Evolutionary conservation across 257 asterid species (phyloP).

Genomic region (Jacaranda mimosifolia): DNA sequence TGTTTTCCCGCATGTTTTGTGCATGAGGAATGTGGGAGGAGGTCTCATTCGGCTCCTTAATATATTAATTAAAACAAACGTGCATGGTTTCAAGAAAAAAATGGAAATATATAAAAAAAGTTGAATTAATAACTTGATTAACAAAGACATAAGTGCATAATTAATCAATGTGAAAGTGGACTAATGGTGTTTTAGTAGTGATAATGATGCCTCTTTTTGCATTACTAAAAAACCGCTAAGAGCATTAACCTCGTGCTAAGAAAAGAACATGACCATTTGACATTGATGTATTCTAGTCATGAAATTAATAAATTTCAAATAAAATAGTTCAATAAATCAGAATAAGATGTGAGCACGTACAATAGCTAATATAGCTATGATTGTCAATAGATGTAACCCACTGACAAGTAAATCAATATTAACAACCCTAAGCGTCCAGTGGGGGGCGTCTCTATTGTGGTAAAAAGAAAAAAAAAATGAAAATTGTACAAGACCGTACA

Average conservation of each 20-base stretch:
- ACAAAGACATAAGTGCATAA: neutral
- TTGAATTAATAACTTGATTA: neutral
- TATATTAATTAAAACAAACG: neutral
- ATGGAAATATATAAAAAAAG: neutral
- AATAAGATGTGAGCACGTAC: conserved; percentile 35
- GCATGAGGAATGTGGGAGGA: neutral
- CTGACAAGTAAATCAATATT: conserved; percentile 38
- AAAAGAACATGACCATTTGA: conserved; percentile 21
- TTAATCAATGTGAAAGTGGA: conserved; percentile 29
- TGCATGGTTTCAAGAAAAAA: neutral
- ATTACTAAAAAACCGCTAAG: conserved; percentile 11
- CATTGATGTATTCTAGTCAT: conserved; percentile 31
- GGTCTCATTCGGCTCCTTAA: neutral
- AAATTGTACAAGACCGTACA: conserved; percentile 45
- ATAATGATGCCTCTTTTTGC: conserved; percentile 43
- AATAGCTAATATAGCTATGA: conserved; percentile 27
- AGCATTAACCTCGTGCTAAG: conserved; percentile 25
- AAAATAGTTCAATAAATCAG: conserved; percentile 33
- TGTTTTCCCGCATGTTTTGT: neutral
- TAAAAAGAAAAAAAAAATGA: conserved; percentile 11
- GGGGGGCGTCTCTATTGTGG: conserved; percentile 23
- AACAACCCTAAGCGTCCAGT: too few species aligned
- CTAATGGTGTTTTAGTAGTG: conserved; percentile 31
- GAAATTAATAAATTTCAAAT: conserved; percentile 20
- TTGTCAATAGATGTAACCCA: conserved; percentile 49